Evolutionary conservation across 768 basidiomycete species (phyloP).

Genomic region (Auricularia cornea): DNA sequence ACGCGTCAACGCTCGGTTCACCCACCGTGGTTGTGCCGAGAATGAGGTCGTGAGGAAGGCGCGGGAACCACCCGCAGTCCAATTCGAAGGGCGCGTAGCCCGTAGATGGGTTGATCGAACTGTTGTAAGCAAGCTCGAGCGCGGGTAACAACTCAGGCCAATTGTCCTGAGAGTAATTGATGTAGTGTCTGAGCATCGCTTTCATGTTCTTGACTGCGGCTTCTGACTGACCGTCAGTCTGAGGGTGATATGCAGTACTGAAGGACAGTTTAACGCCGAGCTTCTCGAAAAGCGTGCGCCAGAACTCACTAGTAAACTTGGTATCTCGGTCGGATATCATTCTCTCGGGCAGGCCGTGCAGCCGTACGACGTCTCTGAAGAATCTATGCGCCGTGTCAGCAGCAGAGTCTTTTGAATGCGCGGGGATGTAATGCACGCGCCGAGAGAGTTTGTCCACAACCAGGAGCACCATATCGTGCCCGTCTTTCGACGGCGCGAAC

Average conservation of each 20-base stretch:
- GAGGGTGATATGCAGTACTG: constrained; percentile 30
- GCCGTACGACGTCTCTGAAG: constrained; percentile 18
- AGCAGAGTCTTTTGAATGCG: background rate
- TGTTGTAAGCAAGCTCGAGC: constrained; percentile 28
- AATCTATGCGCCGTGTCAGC: constrained; percentile 14
- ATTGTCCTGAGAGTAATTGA: constrained; percentile 23
- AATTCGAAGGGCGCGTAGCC: constrained; percentile 22
- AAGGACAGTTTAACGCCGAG: constrained; percentile 22
- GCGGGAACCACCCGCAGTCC: background rate
- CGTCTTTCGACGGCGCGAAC: background rate
- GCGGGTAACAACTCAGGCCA: constrained; percentile 24
- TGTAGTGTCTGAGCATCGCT: constrained; percentile 12
- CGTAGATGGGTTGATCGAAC: constrained; percentile 17
- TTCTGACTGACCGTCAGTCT: constrained; percentile 24
- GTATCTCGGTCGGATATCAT: constrained; percentile 28
- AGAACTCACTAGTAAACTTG: constrained; percentile 26
- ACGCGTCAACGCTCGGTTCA: constrained; percentile 2
- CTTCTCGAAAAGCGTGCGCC: constrained; percentile 14
- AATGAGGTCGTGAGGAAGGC: background rate
- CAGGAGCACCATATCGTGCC: background rate
- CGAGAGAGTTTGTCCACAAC: background rate
- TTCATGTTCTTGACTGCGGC: constrained; percentile 8
- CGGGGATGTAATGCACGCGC: background rate
- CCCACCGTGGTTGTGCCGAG: constrained; percentile 1
- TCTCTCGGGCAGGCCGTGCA: constrained; percentile 19